Conservation (phyloP, 108 stramenopile species). For the Discostella pseudostelligera region DNA sequence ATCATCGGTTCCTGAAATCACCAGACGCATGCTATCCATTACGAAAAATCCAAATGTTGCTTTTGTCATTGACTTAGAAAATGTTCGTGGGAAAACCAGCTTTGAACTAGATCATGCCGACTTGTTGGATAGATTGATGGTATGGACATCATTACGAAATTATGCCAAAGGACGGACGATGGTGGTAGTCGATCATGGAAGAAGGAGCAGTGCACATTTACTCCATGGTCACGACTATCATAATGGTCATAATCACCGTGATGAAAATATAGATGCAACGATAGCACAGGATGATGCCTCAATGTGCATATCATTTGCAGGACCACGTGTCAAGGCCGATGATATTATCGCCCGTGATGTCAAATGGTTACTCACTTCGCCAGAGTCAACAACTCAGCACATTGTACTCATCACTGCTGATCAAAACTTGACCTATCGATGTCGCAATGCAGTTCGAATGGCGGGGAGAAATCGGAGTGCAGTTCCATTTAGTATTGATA, state of each 20-base stretch:
- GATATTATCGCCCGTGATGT: constrained; percentile 65
- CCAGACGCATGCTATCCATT: constrained; percentile 20
- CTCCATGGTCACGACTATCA: constrained; percentile 5
- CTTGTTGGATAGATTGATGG: constrained; percentile 40
- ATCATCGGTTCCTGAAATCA: constrained; percentile 10
- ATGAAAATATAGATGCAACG: background rate
- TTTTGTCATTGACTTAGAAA: constrained; percentile 63
- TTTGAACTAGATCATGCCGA: constrained; percentile 59
- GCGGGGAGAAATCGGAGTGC: background rate
- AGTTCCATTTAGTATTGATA: background rate
- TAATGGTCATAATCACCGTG: background rate
- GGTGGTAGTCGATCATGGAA: constrained; percentile 66
- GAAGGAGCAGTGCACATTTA: constrained; percentile 41
- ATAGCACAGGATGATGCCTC: background rate
- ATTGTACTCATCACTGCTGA: constrained; percentile 70
- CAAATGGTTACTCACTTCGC: constrained; percentile 20
- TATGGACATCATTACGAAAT: constrained; percentile 44
- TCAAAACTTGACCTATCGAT: constrained; percentile 43
- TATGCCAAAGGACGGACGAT: constrained; percentile 36
- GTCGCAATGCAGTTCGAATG: constrained; percentile 23
- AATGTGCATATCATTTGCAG: constrained; percentile 51
- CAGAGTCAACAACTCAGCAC: constrained; percentile 11
- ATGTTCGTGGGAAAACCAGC: constrained; percentile 63
- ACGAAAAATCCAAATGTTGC: constrained; percentile 29
- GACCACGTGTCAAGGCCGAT: constrained; percentile 61